Evolutionary conservation across 768 basidiomycete species (phyloP).

Genomic region (Mycena filopes): DNA sequence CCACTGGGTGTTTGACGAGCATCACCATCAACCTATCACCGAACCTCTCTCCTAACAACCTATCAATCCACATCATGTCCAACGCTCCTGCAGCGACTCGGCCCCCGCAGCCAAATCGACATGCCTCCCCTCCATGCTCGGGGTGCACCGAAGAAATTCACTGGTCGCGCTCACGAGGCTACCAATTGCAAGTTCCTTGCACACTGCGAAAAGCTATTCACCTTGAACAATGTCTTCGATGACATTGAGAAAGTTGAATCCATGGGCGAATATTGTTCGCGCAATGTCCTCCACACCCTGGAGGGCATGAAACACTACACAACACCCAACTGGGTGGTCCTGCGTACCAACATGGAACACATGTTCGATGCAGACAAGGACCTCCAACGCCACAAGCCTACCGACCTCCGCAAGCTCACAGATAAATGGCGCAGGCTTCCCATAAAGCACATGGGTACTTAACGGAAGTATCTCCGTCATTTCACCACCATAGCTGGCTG

Average conservation of each 20-base stretch:
- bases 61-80: background rate
- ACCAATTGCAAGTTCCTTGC: constrained; percentile 2
- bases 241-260: constrained; percentile 6
- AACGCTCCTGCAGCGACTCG: constrained; percentile 3
- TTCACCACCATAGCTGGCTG: constrained; percentile 6
- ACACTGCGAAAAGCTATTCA: constrained; percentile 5
- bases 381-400: background rate
- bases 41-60: background rate
- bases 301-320: constrained; percentile 6
- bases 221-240: background rate
- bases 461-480: background rate
- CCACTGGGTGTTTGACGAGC: background rate
- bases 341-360: background rate
- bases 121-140: constrained; percentile 1
- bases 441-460: constrained; percentile 4
- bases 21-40: background rate
- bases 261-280: constrained; percentile 11
- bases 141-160: constrained; percentile 10
- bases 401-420: constrained; percentile 1
- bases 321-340: background rate
- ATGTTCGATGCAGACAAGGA: constrained; percentile 17
- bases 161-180: background rate
- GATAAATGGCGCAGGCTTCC: constrained; percentile 3
- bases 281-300: background rate
- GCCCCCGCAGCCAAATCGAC: constrained; percentile 3